Conservation (phyloP, 164 flowering plant genomes). For the Cinnamomum micranthum region DNA sequence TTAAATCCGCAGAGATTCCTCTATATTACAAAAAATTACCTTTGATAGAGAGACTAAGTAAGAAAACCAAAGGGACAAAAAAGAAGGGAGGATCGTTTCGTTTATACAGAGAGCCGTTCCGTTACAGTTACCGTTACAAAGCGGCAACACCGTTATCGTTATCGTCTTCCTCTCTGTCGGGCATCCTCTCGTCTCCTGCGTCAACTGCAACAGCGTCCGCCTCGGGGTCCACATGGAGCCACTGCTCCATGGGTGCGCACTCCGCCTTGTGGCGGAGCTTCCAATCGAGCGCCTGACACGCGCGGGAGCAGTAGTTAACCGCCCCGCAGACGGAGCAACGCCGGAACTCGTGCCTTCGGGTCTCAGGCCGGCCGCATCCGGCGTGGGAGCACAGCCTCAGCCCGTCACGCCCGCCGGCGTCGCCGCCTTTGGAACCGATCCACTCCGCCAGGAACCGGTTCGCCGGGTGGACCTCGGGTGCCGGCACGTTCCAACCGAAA, state of each 20-base stretch:
- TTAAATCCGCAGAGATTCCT: background rate
- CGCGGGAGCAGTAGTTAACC: slow-evolving; percentile 92
- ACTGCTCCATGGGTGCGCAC: slow-evolving; percentile 60
- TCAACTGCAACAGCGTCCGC: slow-evolving; percentile 25
- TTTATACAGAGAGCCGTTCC: background rate
- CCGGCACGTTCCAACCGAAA: slow-evolving; percentile 87
- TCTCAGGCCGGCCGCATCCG: slow-evolving; percentile 90
- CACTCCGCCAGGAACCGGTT: slow-evolving; percentile 70
- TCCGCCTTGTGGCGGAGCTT: slow-evolving; percentile 73
- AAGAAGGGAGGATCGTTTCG: background rate
- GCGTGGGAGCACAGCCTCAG: slow-evolving; percentile 72
- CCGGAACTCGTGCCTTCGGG: slow-evolving; percentile 77
- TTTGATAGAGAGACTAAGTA: too few species aligned
- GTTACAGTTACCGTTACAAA: background rate
- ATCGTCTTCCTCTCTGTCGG: background rate
- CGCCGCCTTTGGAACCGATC: slow-evolving; percentile 37
- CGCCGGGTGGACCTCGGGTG: slow-evolving; percentile 76
- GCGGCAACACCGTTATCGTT: background rate
- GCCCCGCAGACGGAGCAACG: slow-evolving; percentile 90
- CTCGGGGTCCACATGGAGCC: slow-evolving; percentile 40
- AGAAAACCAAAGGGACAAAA: too few species aligned
- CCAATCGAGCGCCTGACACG: slow-evolving; percentile 98
- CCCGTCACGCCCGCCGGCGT: slow-evolving; percentile 36
- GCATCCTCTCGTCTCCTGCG: slow-evolving; percentile 4
- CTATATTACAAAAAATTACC: background rate